Conservation (phyloP, 768 basidiomycete species). For the Lactarius pseudohatsudake region DNA sequence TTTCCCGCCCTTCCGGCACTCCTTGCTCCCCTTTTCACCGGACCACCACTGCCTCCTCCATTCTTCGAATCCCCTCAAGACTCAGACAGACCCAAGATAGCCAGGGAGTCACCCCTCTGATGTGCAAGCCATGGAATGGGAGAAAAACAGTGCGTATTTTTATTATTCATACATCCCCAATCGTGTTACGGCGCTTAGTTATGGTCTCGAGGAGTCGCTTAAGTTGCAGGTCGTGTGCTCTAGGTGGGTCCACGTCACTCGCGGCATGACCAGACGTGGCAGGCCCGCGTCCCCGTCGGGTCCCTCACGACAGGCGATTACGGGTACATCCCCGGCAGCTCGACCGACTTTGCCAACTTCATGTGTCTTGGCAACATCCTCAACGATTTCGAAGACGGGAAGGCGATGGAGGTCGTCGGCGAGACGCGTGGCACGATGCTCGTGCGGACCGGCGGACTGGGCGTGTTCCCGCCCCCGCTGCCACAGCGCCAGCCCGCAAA, state of each 20-base stretch:
- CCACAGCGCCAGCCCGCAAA: constrained; percentile 15
- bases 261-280: constrained; percentile 26
- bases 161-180: too few species aligned
- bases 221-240: too few species aligned
- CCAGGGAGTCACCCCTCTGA: too few species aligned
- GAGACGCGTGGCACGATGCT: constrained; percentile 23
- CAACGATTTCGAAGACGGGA: background rate
- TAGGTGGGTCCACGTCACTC: background rate
- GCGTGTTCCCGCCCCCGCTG: constrained; percentile 2
- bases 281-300: constrained; percentile 17
- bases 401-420: constrained; percentile 9
- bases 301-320: constrained; percentile 21
- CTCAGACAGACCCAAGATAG: too few species aligned
- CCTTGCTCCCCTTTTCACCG: too few species aligned
- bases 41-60: too few species aligned
- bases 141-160: too few species aligned
- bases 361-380: constrained; percentile 24
- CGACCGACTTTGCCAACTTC: constrained; percentile 23
- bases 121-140: too few species aligned
- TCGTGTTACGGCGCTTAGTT: too few species aligned
- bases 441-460: background rate
- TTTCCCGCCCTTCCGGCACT: too few species aligned
- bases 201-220: too few species aligned
- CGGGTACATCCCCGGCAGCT: constrained; percentile 19
- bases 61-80: too few species aligned